Conservation (phyloP, 164 flowering plant species). For the Brasenia schreberi region DNA sequence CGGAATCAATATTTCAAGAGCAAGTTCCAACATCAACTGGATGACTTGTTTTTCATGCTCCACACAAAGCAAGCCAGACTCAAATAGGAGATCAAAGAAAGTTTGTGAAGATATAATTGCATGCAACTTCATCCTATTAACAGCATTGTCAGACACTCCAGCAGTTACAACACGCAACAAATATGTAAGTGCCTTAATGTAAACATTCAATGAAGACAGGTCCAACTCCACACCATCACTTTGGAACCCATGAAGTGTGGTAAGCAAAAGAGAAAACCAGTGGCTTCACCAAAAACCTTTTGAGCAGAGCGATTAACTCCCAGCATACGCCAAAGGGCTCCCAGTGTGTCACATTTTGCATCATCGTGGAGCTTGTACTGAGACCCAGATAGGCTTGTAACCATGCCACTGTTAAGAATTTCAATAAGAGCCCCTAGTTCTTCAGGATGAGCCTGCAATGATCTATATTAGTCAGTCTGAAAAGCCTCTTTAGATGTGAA, state of each 20-base stretch:
- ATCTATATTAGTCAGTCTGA: not conserved
- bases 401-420: conserved; percentile 92
- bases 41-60: conserved; percentile 84
- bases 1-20: conserved; percentile 82
- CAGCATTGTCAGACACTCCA: conserved; percentile 67
- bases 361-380: conserved; percentile 74
- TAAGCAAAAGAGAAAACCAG: conserved; percentile 89
- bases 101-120: conserved; percentile 64
- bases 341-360: conserved; percentile 90
- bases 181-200: conserved; percentile 59
- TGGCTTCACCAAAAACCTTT: conserved; percentile 94
- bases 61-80: conserved; percentile 86
- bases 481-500: not conserved
- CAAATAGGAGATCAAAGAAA: conserved; percentile 77
- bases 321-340: conserved; percentile 86
- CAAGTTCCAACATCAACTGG: conserved; percentile 86
- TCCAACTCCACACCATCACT: conserved; percentile 9
- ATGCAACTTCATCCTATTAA: conserved; percentile 67
- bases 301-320: conserved; percentile 73
- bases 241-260: conserved; percentile 75
- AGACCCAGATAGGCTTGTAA: conserved; percentile 72
- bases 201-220: conserved; percentile 27
- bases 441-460: conserved; percentile 77
- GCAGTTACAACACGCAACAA: conserved; percentile 79
- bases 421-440: conserved; percentile 84